phyloP scores from a whole-genome alignment of 768 basidiomycete genomes.

The Lentinula detonsa region DNA sequence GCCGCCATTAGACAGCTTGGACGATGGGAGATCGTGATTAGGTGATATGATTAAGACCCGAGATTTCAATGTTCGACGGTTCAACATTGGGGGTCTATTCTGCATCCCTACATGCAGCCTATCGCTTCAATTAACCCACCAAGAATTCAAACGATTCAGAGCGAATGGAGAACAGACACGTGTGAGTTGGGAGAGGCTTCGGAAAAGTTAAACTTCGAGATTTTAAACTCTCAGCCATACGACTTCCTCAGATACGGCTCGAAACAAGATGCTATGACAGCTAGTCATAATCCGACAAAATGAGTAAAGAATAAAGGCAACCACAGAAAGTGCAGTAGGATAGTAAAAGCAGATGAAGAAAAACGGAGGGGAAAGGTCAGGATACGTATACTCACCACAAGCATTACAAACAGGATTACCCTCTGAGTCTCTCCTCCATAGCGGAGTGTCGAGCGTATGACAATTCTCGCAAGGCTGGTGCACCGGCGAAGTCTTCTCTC shows the following conservation, averaged over 20 bases:
- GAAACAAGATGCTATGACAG: neutral
- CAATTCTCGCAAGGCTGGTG: constrained; percentile 66
- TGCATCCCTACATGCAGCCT: neutral
- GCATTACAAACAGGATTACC: constrained; percentile 87
- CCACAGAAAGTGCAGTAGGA: neutral
- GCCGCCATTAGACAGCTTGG: neutral
- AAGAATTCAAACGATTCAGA: neutral
- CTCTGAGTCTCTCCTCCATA: constrained; percentile 78
- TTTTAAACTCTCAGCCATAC: no score
- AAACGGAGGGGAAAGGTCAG: neutral
- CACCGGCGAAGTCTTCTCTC: constrained; percentile 15
- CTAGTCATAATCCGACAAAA: neutral
- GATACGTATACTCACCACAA: constrained; percentile 59
- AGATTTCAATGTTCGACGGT: neutral
- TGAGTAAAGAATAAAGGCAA: neutral
- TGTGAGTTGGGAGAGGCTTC: neutral
- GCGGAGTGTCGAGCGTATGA: constrained; percentile 70
- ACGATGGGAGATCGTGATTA: neutral
- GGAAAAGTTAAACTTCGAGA: neutral
- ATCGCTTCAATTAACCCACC: neutral
- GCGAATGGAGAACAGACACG: neutral
- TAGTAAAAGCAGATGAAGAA: neutral
- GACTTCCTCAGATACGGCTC: no score
- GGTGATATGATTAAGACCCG: neutral
- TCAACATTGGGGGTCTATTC: neutral